phyloP scores from a whole-genome alignment of 2,329 filamentous ascomycete species.

The Aspergillus sp. region DNA sequence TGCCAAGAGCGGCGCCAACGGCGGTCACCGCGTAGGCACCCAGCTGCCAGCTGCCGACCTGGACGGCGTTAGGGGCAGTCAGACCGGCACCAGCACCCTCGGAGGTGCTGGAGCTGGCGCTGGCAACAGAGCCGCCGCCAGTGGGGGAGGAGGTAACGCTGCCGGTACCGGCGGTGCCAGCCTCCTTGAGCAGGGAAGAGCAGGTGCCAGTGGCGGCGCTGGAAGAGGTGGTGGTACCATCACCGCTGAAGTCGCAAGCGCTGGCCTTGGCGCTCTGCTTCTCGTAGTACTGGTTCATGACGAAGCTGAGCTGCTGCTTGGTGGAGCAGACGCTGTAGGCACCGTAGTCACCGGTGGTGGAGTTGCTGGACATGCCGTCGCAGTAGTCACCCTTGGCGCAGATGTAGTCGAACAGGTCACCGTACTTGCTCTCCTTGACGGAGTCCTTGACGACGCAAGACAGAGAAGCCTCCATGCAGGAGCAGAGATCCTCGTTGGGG shows the following conservation, averaged over 20 bases:
- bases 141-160: slow-evolving; percentile 40
- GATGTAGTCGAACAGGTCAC: slow-evolving; percentile 65
- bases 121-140: slow-evolving; percentile 22
- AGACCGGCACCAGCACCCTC: slow-evolving; percentile 35
- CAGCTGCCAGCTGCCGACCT: slow-evolving; percentile 44
- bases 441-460: slow-evolving; percentile 67
- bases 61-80: slow-evolving; percentile 36
- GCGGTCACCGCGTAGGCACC: slow-evolving; percentile 48
- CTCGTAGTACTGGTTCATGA: slow-evolving; percentile 50
- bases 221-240: slow-evolving; percentile 38
- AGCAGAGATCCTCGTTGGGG: slow-evolving; percentile 76
- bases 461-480: slow-evolving; percentile 78
- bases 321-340: slow-evolving; percentile 52
- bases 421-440: slow-evolving; percentile 55
- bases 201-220: slow-evolving; percentile 37
- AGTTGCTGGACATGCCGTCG: slow-evolving; percentile 43
- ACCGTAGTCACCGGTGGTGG: slow-evolving; percentile 46
- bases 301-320: slow-evolving; percentile 49
- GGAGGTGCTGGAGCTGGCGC: slow-evolving; percentile 25
- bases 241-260: slow-evolving; percentile 50
- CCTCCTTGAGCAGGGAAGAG: slow-evolving; percentile 38
- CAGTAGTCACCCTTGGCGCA: slow-evolving; percentile 42
- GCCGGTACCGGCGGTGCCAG: slow-evolving; percentile 44
- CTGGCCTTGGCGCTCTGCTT: slow-evolving; percentile 32
- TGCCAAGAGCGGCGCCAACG: slow-evolving; percentile 46